Conservation (phyloP, 176 grass and related monocot species). For the Saccharum officinarum region DNA sequence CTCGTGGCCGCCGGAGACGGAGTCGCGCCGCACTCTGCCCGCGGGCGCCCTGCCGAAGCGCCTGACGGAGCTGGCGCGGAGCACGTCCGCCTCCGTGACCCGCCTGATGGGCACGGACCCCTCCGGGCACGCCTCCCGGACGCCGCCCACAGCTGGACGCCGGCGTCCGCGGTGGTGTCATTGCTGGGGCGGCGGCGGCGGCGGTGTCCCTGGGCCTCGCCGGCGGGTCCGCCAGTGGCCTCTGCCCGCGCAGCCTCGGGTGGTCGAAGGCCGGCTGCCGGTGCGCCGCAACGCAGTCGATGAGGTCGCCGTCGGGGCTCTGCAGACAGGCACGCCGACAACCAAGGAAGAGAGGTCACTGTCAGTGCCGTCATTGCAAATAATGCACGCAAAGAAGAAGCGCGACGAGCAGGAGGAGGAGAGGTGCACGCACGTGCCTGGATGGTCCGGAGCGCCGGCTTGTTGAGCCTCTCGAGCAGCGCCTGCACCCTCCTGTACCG, state of each 20-base stretch:
- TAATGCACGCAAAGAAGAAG: too few species aligned
- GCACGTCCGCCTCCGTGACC: conserved; percentile 71
- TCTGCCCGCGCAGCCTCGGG: conserved; percentile 66
- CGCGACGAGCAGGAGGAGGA: neutral
- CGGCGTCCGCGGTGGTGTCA: conserved; percentile 35
- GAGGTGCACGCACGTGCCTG: conserved; percentile 51
- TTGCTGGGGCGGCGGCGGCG: conserved; percentile 11
- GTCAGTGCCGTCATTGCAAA: neutral
- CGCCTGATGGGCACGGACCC: conserved; percentile 81
- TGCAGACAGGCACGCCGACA: conserved; percentile 31
- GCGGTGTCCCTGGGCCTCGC: conserved; percentile 52
- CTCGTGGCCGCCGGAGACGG: conserved; percentile 77
- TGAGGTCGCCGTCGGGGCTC: conserved; percentile 90
- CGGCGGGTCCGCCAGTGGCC: conserved; percentile 62
- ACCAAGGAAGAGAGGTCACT: neutral
- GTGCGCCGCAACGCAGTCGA: conserved; percentile 84
- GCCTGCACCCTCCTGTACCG: conserved; percentile 66
- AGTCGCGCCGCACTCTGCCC: conserved; percentile 63
- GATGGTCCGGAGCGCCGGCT: conserved; percentile 76
- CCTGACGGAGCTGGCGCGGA: conserved; percentile 76
- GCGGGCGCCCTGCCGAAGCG: conserved; percentile 77
- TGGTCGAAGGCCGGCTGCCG: conserved; percentile 96
- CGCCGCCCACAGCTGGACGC: conserved; percentile 62
- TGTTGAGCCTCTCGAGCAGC: conserved; percentile 79
- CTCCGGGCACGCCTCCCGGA: conserved; percentile 70